These are phyloP conservation scores for Monosporascus sp. DNA, from an alignment of 2,329 filamentous ascomycete genomes.

Conservation along the genomic window DNA sequence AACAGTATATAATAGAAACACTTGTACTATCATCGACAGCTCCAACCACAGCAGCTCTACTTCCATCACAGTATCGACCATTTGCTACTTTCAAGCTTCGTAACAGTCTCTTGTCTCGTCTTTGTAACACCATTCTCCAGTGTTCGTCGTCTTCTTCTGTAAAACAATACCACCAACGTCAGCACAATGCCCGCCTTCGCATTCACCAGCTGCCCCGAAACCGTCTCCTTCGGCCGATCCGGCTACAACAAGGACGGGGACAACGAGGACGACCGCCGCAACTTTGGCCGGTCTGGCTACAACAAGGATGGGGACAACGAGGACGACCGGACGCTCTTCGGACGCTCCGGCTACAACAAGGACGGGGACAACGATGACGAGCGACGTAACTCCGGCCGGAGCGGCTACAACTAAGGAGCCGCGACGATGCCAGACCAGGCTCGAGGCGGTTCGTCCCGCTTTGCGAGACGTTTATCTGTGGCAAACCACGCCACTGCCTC, in stretches of 20 bases:
- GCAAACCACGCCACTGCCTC: neutral
- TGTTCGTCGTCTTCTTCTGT: neutral
- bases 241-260: slow-evolving; percentile 38
- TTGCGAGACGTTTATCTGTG: neutral
- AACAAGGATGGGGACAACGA: slow-evolving; percentile 38
- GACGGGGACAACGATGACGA: slow-evolving; percentile 21
- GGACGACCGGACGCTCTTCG: slow-evolving; percentile 29
- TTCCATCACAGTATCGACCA: slow-evolving; percentile 2
- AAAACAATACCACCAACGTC: slow-evolving; percentile 2
- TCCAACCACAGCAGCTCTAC: slow-evolving; percentile 2
- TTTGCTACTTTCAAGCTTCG: neutral
- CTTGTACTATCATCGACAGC: slow-evolving; percentile 2
- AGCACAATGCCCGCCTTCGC: slow-evolving; percentile 33
- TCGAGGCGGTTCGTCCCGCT: slow-evolving; percentile 1
- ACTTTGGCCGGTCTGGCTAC: slow-evolving; percentile 43
- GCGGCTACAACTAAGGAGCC: slow-evolving; percentile 23
- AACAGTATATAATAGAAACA: slow-evolving; percentile 6
- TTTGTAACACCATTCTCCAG: neutral
- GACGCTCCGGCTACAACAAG: slow-evolving; percentile 30
- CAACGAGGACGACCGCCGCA: slow-evolving; percentile 23
- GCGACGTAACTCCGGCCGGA: slow-evolving; percentile 19
- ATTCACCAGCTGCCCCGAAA: slow-evolving; percentile 25
- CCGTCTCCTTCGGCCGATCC: slow-evolving; percentile 36
- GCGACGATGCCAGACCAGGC: slow-evolving; percentile 12
- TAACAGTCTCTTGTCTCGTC: neutral